These are phyloP conservation scores for Debaryomycetaceae sp. DNA, from an alignment of 1,139 yeast species.

Conservation along the genomic window DNA sequence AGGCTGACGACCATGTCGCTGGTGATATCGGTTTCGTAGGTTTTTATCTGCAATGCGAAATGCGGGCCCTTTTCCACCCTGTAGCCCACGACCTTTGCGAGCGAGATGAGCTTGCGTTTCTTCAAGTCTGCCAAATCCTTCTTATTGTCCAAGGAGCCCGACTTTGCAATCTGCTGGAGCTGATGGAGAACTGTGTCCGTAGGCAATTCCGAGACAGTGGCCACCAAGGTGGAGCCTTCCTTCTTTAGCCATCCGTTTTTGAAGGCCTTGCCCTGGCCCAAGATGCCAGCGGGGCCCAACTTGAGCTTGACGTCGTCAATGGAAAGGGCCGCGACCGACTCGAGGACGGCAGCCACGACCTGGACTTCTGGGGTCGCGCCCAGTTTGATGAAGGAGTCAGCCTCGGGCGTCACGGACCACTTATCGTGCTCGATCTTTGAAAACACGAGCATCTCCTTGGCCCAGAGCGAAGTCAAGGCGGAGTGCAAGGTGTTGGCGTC, in stretches of 20 bases:
- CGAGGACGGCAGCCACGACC: constrained; percentile 64
- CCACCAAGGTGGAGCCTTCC: constrained; percentile 68
- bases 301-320: constrained; percentile 69
- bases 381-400: constrained; percentile 58
- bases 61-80: constrained; percentile 70
- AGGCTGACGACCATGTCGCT: constrained; percentile 80
- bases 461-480: constrained; percentile 76
- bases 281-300: constrained; percentile 73
- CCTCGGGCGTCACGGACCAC: constrained; percentile 75
- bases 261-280: constrained; percentile 98
- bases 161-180: constrained; percentile 44
- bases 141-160: constrained; percentile 48
- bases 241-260: constrained; percentile 94
- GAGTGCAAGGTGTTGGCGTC: constrained; percentile 44
- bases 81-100: constrained; percentile 69
- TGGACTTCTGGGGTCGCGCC: constrained; percentile 85
- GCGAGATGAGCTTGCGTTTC: constrained; percentile 77
- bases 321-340: constrained; percentile 68
- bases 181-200: constrained; percentile 58
- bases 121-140: constrained; percentile 77
- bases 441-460: constrained; percentile 72
- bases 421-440: constrained; percentile 64
- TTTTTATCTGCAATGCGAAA: constrained; percentile 70
- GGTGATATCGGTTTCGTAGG: constrained; percentile 87
- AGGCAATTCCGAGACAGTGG: constrained; percentile 43